Evolutionary conservation across 257 asterid species (phyloP), one percentile per base, ranked within the genome.

Genomic region (Coffea eugenioides): DNA sequence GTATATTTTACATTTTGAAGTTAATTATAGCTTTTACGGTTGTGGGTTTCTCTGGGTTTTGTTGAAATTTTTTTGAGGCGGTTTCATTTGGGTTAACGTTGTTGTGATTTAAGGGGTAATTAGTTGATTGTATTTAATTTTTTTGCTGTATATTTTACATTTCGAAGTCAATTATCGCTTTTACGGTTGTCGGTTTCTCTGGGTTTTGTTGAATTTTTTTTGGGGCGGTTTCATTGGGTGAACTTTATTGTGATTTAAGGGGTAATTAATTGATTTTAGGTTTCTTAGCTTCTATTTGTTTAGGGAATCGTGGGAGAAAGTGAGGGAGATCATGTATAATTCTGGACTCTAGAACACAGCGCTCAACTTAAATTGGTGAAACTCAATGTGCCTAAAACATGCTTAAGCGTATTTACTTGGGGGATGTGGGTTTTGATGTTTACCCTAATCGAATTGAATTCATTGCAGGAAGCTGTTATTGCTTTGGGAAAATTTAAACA

Each of bases 401-500:
- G 21, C 15, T 54, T 8, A 69, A 16, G n/a, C 45, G 5, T 69
- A 39, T 14, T 2, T 36, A 54, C 61, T 54, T 54, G 61, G 16
- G 61, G 23, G 3, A 54, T 54, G 61, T 54, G 61, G 61, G 61
- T 54, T 57, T 57, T 20, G 27, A 57, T 57, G n/a, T n/a, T 49
- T 65, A 76, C 71, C 59, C 78, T 66, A 76, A 82, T 12, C 74
- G 77, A 80, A 69, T 45, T 65, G 62, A 80, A 66, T 79, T 67
- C 68, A 46, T 77, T 84, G 88, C 90, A 94, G 97, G 84, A 89
- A 87, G 97, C 95, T 66, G 79, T 85, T 41, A 74, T 62, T 74
- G 97, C 97, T 80, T 88, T 94, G 65, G 82, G 83, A 64, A 85
- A 78, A 70, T 76, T 94, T 77, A 84, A 90, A 34, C 97, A 91